Conservation (phyloP, 768 basidiomycete species). For the Leccinum disarticulatum region DNA sequence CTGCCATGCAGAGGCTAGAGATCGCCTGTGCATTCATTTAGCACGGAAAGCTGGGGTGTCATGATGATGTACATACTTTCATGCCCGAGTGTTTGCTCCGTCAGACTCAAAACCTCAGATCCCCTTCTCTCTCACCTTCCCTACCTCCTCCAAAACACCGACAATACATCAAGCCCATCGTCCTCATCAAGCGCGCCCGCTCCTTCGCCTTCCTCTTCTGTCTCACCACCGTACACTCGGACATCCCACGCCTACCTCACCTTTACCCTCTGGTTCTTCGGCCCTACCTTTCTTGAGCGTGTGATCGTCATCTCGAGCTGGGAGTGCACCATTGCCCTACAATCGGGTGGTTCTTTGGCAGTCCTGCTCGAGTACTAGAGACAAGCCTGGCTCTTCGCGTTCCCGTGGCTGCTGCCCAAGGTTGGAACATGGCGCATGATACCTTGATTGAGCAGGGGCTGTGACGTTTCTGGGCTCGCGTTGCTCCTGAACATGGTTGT, state of each 20-base stretch:
- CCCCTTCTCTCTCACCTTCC: slow-evolving; percentile 68
- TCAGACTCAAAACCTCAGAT: slow-evolving; percentile 76
- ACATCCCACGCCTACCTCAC: slow-evolving; percentile 65
- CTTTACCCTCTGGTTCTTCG: slow-evolving; percentile 88
- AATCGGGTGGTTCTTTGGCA: slow-evolving; percentile 49
- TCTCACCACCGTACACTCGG: slow-evolving; percentile 47
- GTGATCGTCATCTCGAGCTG: slow-evolving; percentile 68
- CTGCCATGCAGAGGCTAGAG: too few relatives aligned
- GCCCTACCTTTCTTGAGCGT: slow-evolving; percentile 72
- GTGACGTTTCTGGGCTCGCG: slow-evolving; percentile 92
- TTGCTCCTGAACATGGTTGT: slow-evolving; percentile 38
- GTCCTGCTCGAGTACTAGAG: slow-evolving; percentile 60
- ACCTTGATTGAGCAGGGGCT: slow-evolving; percentile 74
- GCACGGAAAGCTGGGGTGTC: not conserved
- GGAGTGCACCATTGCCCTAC: slow-evolving; percentile 64
- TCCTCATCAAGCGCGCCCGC: slow-evolving; percentile 89
- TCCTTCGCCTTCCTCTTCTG: slow-evolving; percentile 62
- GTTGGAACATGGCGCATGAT: slow-evolving; percentile 41
- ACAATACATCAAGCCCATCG: slow-evolving; percentile 70
- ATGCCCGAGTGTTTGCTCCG: slow-evolving; percentile 60
- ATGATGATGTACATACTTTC: slow-evolving; percentile 19
- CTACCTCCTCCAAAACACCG: slow-evolving; percentile 58
- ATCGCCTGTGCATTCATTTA: too few relatives aligned
- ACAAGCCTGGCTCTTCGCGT: slow-evolving; percentile 67
- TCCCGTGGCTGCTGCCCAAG: slow-evolving; percentile 38